A percentile compares a stretch with the other conserved stretches of the same genome.
phyloP scores from a whole-genome alignment of 2,329 filamentous ascomycete species.

The Fusarium proliferatum region DNA sequence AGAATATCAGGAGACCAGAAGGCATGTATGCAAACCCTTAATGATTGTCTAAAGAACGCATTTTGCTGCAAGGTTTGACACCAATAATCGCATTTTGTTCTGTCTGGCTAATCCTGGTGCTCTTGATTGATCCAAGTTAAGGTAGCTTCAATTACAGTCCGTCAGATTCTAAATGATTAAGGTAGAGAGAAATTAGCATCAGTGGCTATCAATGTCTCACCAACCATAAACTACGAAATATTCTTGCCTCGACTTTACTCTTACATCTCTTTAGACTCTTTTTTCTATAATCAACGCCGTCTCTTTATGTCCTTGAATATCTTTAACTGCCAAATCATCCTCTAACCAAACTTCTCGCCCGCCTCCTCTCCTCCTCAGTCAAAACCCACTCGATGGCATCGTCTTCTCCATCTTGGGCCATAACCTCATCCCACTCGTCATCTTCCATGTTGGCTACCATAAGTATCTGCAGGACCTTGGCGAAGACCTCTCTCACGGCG shows the following conservation, averaged over 20 bases:
- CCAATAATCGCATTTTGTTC: background rate
- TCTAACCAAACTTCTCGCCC: conserved; percentile 75
- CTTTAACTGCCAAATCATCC: conserved; percentile 28
- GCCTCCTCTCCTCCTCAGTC: conserved; percentile 77
- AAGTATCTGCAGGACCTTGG: conserved; percentile 80
- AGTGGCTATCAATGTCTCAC: background rate
- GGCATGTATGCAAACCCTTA: background rate
- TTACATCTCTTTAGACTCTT: conserved; percentile 19
- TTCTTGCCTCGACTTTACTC: conserved; percentile 16
- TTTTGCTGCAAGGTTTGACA: background rate
- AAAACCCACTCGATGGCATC: conserved; percentile 79
- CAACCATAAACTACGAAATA: conserved; percentile 2
- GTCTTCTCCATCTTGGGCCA: conserved; percentile 58
- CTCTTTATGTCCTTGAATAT: conserved; percentile 13
- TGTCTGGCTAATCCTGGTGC: background rate
- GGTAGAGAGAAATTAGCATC: background rate
- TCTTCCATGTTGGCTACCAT: conserved; percentile 95
- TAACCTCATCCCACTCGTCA: conserved; percentile 89
- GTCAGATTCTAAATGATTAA: background rate
- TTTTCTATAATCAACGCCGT: conserved; percentile 24
- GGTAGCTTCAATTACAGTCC: background rate
- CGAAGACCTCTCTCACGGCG: conserved; percentile 80
- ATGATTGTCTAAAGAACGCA: background rate
- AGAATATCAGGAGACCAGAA: background rate
- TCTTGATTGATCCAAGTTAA: background rate